Evolutionary conservation across 495 filamentous ascomycete genomes (phyloP), one percentile per base, ranked within the genome.

Genomic region (Amphirosellinia nigrospora): DNA sequence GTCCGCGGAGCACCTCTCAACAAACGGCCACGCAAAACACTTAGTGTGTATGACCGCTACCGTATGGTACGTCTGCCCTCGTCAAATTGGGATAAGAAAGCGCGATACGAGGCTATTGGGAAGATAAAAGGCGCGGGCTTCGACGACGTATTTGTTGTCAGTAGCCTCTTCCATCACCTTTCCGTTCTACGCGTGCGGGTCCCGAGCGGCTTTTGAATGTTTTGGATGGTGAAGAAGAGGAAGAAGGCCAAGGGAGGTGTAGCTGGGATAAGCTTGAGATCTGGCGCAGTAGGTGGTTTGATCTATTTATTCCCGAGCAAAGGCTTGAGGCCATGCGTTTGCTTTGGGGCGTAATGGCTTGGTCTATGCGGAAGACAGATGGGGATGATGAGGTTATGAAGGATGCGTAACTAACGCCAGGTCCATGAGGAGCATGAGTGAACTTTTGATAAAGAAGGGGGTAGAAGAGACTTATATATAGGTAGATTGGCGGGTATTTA

Each of bases 81-180:
- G 1, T 81, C 86, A 62, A 84, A 84, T 38, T 97, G 94, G 94
- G 94, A 97, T 79, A 89, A 87, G 72, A 91, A 91, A 72, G 86
- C 91, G 71, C 83, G 81, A 60, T 97, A 97, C 78, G 75, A 82
- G 72, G 87, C 90, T 45, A 90, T 97, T 75, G 94, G 94, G 4
- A 89, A 88, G 79, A 79, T 80, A 4, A 55, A 46, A 9, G 80
- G 80, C 11, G 74, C 63, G 3, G 78, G 72, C 30, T 85, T 81
- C 71, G 84, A 87, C 71, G 84, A 97, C 85, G 86, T 97, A 46
- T 97, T 93, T 80, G 87, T 97, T 74, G 74, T 97, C 59, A 94
- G 91, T 56, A 87, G 89, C 4, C 81, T 97, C 61, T 93, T 94
- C 78, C 93, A 96, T 77, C 94, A 97, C 70, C 79, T 97, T 46